Evolutionary conservation across 2,329 filamentous ascomycete species (phyloP).

Genomic region (Fusarium multiceps): DNA sequence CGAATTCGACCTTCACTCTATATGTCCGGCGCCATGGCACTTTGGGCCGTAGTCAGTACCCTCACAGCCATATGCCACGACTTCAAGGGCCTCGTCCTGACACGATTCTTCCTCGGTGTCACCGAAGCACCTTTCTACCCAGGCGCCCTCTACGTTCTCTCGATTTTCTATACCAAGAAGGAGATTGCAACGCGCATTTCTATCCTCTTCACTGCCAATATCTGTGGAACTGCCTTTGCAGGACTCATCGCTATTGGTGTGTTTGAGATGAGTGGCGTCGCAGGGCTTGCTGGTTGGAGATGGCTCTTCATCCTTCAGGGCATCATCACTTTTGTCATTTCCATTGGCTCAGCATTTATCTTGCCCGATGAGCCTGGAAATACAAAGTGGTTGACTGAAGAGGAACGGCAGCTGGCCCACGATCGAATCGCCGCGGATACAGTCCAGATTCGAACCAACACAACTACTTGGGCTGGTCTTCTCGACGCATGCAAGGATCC

Average conservation of each 20-base stretch:
- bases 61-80: constrained; percentile 54
- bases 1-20: constrained; percentile 57
- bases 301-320: constrained; percentile 51
- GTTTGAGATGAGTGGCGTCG: constrained; percentile 45
- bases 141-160: constrained; percentile 55
- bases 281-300: constrained; percentile 46
- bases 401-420: constrained; percentile 57
- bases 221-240: constrained; percentile 53
- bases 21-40: constrained; percentile 52
- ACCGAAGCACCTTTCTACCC: constrained; percentile 56
- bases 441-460: constrained; percentile 52
- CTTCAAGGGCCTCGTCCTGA: constrained; percentile 56
- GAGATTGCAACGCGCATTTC: constrained; percentile 56
- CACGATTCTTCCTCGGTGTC: constrained; percentile 56
- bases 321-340: constrained; percentile 41
- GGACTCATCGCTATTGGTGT: constrained; percentile 58
- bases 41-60: constrained; percentile 57
- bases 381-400: constrained; percentile 51
- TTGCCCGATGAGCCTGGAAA: constrained; percentile 53
- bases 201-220: constrained; percentile 57
- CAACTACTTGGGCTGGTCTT: constrained; percentile 55
- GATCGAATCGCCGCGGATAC: constrained; percentile 50
- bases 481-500: constrained; percentile 54
- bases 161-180: constrained; percentile 65
- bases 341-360: constrained; percentile 47